phyloP scores from a whole-genome alignment of 177 flowering plant genomes.

The Viscum album region DNA sequence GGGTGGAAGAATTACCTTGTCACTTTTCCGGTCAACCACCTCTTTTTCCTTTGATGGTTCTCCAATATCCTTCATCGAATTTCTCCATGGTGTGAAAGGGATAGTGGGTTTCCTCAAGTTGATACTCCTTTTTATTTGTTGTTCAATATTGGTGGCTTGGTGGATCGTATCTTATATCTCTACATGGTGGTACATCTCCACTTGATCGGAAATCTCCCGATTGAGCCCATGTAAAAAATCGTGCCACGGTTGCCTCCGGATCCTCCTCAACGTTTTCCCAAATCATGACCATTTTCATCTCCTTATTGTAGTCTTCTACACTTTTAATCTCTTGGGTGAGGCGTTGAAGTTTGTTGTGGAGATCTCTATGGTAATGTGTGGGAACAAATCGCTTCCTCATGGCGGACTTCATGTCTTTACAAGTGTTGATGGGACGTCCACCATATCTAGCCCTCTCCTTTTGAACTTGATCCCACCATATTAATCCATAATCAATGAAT shows the following conservation, averaged over 20 bases:
- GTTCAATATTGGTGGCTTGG: neutral
- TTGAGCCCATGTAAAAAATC: too few relatives aligned
- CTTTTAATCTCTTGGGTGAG: neutral
- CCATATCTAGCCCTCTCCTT: neutral
- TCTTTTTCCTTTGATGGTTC: neutral
- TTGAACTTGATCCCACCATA: neutral
- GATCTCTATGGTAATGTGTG: neutral
- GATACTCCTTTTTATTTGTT: neutral
- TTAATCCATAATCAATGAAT: neutral
- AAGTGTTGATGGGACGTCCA: neutral
- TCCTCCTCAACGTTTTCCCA: neutral
- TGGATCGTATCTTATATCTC: too few relatives aligned
- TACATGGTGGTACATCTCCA: too few relatives aligned
- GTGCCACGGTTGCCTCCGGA: neutral
- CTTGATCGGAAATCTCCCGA: too few relatives aligned
- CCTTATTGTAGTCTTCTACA: neutral
- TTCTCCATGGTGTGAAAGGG: too few relatives aligned
- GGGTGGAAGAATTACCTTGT: too few relatives aligned
- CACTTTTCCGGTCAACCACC: neutral
- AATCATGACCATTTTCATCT: neutral
- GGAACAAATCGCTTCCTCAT: neutral
- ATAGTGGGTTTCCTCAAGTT: neutral
- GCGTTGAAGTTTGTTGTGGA: neutral
- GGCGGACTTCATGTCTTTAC: too few relatives aligned
- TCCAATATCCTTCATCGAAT: neutral